phyloP scores from a whole-genome alignment of 495 filamentous ascomycete species.

The Penicillium coffeae region DNA sequence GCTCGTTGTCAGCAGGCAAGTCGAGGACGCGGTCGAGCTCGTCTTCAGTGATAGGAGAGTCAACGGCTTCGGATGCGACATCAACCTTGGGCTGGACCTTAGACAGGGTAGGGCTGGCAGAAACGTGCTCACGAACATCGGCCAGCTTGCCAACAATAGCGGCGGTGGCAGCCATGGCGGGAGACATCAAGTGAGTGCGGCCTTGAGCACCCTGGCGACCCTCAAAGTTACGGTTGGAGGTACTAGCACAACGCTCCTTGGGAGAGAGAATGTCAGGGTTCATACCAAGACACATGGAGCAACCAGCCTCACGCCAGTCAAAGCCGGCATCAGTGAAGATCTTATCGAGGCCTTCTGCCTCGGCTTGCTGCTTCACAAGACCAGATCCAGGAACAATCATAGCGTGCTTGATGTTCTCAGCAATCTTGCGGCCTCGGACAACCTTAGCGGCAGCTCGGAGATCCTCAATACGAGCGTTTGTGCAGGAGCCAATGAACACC shows the following conservation, averaged over 20 bases:
- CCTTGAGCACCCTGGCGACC: slow-evolving; percentile 92
- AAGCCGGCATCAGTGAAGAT: slow-evolving; percentile 91
- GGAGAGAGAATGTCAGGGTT: slow-evolving; percentile 97
- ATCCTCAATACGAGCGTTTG: slow-evolving; percentile 95
- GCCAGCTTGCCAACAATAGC: slow-evolving; percentile 86
- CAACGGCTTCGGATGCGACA: slow-evolving; percentile 56
- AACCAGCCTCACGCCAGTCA: slow-evolving; percentile 97
- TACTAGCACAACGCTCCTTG: slow-evolving; percentile 88
- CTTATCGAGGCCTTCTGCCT: slow-evolving; percentile 86
- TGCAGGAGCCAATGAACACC: slow-evolving; percentile 97
- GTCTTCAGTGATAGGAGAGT: slow-evolving; percentile 73
- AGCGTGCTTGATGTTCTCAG: slow-evolving; percentile 82
- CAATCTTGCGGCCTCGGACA: slow-evolving; percentile 80
- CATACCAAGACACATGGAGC: slow-evolving; percentile 99
- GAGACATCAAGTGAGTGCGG: slow-evolving; percentile 94
- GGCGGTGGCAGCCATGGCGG: slow-evolving; percentile 91
- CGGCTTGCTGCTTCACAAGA: slow-evolving; percentile 88
- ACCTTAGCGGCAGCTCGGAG: slow-evolving; percentile 81
- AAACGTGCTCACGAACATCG: slow-evolving; percentile 78
- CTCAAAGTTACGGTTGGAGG: slow-evolving; percentile 97
- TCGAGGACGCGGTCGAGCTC: slow-evolving; percentile 75
- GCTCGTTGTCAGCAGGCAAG: slow-evolving; percentile 64
- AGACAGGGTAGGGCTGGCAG: slow-evolving; percentile 53
- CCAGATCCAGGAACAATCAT: slow-evolving; percentile 97
- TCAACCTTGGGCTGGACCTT: slow-evolving; percentile 53